Conservation (phyloP, 768 basidiomycete genomes). For the Crassisporium funariophilum region DNA sequence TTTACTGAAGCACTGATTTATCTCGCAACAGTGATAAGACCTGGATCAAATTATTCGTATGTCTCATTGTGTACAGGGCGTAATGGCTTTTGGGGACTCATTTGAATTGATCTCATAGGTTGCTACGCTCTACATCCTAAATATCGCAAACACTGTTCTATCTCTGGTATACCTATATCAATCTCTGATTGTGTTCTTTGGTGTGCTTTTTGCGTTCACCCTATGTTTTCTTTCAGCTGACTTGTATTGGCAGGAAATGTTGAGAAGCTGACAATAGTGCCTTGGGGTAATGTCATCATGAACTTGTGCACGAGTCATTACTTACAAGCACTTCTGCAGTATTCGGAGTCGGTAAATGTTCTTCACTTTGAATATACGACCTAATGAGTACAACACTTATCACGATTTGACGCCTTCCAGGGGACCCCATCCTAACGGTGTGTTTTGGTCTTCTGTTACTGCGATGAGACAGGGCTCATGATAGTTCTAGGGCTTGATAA, state of each 20-base stretch:
- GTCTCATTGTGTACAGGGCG: conserved; percentile 12
- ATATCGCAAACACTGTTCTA: conserved; percentile 48
- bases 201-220: conserved; percentile 23
- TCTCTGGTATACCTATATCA: conserved; percentile 47
- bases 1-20: neutral
- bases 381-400: no score
- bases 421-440: conserved; percentile 49
- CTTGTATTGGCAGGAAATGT: conserved; percentile 3
- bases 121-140: conserved; percentile 41
- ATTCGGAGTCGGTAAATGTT: no score
- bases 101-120: conserved; percentile 29
- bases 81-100: neutral
- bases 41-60: conserved; percentile 48
- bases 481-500: conserved; percentile 41
- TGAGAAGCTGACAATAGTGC: no score
- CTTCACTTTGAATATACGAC: no score
- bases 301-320: no score
- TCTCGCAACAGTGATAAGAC: conserved; percentile 40
- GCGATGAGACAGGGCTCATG: neutral
- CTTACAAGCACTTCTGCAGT: no score
- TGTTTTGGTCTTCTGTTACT: conserved; percentile 1
- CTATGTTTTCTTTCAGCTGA: conserved; percentile 9
- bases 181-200: conserved; percentile 46
- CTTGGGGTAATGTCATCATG: no score
- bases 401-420: no score